Percentiles rank a stretch among this genome's conserved stretches.
Conservation (phyloP, 495 filamentous ascomycete genomes). For the Aspergillus sparsus region DNA sequence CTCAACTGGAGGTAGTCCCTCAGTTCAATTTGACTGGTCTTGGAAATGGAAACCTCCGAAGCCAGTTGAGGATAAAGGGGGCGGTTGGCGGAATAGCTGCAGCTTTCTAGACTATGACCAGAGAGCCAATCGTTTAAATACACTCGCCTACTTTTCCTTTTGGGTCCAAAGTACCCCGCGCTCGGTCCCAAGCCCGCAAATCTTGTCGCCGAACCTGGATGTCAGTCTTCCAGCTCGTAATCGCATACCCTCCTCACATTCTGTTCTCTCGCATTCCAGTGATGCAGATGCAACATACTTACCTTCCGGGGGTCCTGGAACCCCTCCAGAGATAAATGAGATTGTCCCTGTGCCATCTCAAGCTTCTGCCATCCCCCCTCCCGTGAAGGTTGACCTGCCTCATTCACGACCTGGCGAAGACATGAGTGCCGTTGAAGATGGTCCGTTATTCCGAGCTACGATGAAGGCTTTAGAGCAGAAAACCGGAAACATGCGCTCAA, state of each 20-base stretch:
- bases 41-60: conserved; percentile 98
- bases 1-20: conserved; percentile 73
- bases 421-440: conserved; percentile 84
- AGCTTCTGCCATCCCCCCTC: conserved; percentile 48
- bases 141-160: conserved; percentile 88
- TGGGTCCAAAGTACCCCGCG: conserved; percentile 77
- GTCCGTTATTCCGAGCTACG: conserved; percentile 91
- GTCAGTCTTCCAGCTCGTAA: conserved; percentile 72
- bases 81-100: conserved; percentile 93
- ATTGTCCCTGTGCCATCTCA: conserved; percentile 43
- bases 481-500: conserved; percentile 86
- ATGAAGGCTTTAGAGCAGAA: conserved; percentile 97
- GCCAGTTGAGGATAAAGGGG: conserved; percentile 74
- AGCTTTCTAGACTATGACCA: conserved; percentile 97
- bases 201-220: conserved; percentile 68
- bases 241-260: conserved; percentile 79
- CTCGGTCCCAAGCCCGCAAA: conserved; percentile 38
- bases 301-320: conserved; percentile 59
- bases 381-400: conserved; percentile 82
- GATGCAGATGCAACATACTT: conserved; percentile 56
- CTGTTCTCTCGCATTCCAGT: conserved; percentile 74
- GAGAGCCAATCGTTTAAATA: conserved; percentile 82
- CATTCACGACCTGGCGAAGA: conserved; percentile 87
- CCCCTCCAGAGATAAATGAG: conserved; percentile 58
- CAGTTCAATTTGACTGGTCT: conserved; percentile 89